These are phyloP conservation scores for Ilyonectria sp. DNA, from an alignment of 2,329 filamentous ascomycete species.

Conservation along the genomic window DNA sequence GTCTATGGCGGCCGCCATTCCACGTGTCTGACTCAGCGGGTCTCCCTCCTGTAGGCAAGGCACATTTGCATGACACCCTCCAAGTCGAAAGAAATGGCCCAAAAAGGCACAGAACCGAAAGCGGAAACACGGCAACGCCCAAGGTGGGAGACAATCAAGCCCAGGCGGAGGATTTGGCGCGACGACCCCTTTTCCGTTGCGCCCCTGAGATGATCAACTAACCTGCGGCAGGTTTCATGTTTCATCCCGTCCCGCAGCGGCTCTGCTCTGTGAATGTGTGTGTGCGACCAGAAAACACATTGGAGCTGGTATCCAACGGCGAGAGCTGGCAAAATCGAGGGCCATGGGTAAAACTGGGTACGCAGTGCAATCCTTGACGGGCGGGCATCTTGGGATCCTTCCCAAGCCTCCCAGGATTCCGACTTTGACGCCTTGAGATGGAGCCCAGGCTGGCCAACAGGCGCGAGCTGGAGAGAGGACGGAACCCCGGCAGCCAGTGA, in stretches of 20 bases:
- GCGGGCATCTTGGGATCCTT: not conserved
- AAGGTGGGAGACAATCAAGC: constrained; percentile 26
- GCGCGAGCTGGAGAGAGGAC: too few relatives aligned
- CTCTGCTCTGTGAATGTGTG: not conserved
- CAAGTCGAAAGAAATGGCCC: not conserved
- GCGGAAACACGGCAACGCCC: not conserved
- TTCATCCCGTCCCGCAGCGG: constrained; percentile 32
- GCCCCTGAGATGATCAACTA: constrained; percentile 18
- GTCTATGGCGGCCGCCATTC: constrained; percentile 18
- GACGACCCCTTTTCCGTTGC: constrained; percentile 1
- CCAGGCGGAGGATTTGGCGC: constrained; percentile 18
- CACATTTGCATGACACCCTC: constrained; percentile 3
- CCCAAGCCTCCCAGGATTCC: not conserved
- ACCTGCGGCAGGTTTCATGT: constrained; percentile 38
- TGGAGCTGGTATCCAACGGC: too few relatives aligned
- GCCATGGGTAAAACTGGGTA: constrained; percentile 6
- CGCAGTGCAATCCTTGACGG: not conserved
- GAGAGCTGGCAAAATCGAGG: not conserved
- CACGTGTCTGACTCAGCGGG: constrained; percentile 30
- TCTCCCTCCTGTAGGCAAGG: not conserved
- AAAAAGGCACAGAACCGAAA: constrained; percentile 10
- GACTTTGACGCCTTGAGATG: not conserved
- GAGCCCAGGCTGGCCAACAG: not conserved
- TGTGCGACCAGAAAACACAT: not conserved
- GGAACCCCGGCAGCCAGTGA: not conserved